phyloP scores from a whole-genome alignment of 257 asterid species.

The Ocimum tenuiflorum region DNA sequence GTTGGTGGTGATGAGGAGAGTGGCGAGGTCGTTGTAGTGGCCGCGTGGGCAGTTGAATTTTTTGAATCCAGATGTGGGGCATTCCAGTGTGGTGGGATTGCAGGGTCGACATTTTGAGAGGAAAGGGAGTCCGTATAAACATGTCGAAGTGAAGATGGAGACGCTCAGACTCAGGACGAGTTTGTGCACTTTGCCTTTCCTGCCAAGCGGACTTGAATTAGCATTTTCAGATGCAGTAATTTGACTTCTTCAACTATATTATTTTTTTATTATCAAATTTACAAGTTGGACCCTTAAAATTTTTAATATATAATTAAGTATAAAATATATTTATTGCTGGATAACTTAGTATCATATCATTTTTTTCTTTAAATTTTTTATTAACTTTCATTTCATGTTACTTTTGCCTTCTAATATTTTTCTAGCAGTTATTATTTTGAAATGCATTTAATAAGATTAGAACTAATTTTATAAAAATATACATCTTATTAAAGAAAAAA shows the following conservation, averaged over 20 bases:
- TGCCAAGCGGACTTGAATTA: constrained; percentile 31
- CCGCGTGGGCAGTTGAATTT: constrained; percentile 87
- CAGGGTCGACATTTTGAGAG: constrained; percentile 72
- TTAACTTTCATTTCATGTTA: too few species aligned
- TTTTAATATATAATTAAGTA: too few species aligned
- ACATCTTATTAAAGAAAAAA: too few species aligned
- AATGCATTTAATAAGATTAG: too few species aligned
- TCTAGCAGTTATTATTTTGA: too few species aligned
- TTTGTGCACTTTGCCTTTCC: constrained; percentile 76
- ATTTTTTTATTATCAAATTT: too few species aligned
- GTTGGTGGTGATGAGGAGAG: constrained; percentile 73
- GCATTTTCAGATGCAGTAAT: not conserved
- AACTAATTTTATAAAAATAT: too few species aligned
- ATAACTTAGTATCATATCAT: too few species aligned
- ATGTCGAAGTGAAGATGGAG: constrained; percentile 69
- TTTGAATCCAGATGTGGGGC: constrained; percentile 73
- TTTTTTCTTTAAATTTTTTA: too few species aligned
- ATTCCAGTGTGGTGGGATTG: constrained; percentile 38
- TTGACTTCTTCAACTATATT: too few species aligned
- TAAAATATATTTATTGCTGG: too few species aligned
- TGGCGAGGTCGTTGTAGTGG: constrained; percentile 74
- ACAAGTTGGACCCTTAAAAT: not conserved
- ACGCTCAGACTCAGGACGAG: constrained; percentile 61
- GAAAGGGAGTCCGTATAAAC: constrained; percentile 80
- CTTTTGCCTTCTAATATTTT: too few species aligned